Evolutionary conservation across 2,329 filamentous ascomycete genomes (phyloP).

Genomic region (Pestalotiopsis sp.): DNA sequence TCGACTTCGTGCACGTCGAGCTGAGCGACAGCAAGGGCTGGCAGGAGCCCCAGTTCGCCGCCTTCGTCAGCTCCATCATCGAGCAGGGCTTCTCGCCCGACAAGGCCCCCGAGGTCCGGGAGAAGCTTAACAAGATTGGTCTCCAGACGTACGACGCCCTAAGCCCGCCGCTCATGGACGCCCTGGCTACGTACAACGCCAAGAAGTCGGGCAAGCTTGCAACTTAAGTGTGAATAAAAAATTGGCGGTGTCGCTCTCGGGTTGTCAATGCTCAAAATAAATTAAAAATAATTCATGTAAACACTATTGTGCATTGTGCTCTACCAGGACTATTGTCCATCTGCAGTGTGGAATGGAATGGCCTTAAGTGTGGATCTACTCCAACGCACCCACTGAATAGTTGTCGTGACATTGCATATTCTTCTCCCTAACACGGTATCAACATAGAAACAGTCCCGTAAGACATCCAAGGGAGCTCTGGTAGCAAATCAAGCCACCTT

Average conservation of each 20-base stretch:
- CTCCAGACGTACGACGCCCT: slow-evolving; percentile 66
- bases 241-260: too few species aligned
- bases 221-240: background rate
- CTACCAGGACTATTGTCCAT: too few species aligned
- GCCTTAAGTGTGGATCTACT: too few species aligned
- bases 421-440: too few species aligned
- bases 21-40: slow-evolving; percentile 63
- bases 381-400: too few species aligned
- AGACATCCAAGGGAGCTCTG: background rate
- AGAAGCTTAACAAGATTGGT: slow-evolving; percentile 54
- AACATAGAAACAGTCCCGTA: background rate
- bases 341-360: too few species aligned
- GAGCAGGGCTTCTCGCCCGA: slow-evolving; percentile 66
- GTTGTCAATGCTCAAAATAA: background rate
- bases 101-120: slow-evolving; percentile 57
- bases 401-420: too few species aligned
- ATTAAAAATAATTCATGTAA: background rate
- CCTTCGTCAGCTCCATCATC: slow-evolving; percentile 68
- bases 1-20: slow-evolving; percentile 72
- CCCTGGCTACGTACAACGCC: slow-evolving; percentile 57
- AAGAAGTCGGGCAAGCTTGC: slow-evolving; percentile 41
- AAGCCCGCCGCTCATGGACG: slow-evolving; percentile 65
- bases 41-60: slow-evolving; percentile 73
- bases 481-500: background rate
- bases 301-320: too few species aligned